These are phyloP conservation scores for Microcyclospora pomicola DNA, from an alignment of 2,329 filamentous ascomycete species.

Conservation along the genomic window DNA sequence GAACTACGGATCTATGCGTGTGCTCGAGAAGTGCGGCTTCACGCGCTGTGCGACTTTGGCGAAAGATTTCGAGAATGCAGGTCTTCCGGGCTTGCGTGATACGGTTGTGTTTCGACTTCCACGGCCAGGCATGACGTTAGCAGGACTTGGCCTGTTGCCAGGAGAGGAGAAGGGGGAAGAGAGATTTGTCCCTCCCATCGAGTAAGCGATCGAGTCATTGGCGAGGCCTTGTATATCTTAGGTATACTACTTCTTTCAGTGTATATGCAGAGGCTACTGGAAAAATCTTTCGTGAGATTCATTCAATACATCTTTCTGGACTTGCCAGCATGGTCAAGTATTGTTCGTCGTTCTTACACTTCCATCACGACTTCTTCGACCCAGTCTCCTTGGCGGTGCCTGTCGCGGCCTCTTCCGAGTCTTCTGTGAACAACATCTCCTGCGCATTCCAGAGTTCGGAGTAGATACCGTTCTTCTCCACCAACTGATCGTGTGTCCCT, in stretches of 20 bases:
- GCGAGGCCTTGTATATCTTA: too few relatives aligned
- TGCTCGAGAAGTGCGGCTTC: slow-evolving; percentile 46
- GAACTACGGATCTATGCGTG: slow-evolving; percentile 42
- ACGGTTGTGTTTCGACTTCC: slow-evolving; percentile 24
- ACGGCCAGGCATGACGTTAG: slow-evolving; percentile 14
- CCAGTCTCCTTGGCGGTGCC: too few relatives aligned
- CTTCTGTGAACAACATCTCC: slow-evolving; percentile 26
- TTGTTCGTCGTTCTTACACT: too few relatives aligned
- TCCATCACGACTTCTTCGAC: too few relatives aligned
- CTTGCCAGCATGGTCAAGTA: too few relatives aligned
- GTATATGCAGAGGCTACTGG: too few relatives aligned
- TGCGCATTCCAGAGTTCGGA: slow-evolving; percentile 67
- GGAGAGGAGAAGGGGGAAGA: background rate
- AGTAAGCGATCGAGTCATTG: slow-evolving; percentile 1
- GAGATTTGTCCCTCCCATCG: slow-evolving; percentile 6
- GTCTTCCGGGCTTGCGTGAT: slow-evolving; percentile 21
- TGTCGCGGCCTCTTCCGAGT: slow-evolving; percentile 15
- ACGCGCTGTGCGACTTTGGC: slow-evolving; percentile 30
- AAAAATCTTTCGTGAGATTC: too few relatives aligned
- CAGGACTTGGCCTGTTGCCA: slow-evolving; percentile 9
- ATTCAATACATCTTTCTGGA: too few relatives aligned
- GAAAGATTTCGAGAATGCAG: slow-evolving; percentile 26
- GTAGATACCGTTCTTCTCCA: slow-evolving; percentile 69
- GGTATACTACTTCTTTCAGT: too few relatives aligned
- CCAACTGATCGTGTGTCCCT: slow-evolving; percentile 73